phyloP scores from a whole-genome alignment of 805 yeast genomes.

The Cyberlindnera xylosilytica region DNA sequence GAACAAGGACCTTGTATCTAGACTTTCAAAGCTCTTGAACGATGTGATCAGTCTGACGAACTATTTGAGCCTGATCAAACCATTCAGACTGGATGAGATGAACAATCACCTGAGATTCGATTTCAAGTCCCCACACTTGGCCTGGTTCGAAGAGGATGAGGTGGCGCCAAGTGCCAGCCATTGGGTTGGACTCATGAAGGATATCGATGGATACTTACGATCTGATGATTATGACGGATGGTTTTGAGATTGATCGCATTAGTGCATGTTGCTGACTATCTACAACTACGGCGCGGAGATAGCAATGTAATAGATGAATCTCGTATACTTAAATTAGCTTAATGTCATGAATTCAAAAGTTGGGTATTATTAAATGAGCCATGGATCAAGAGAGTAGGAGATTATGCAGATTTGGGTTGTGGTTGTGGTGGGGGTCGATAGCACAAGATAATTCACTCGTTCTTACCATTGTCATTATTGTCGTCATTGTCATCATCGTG shows the following conservation, averaged over 20 bases:
- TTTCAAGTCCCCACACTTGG: conserved; percentile 17
- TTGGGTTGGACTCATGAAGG: conserved; percentile 26
- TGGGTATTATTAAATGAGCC: too few species aligned
- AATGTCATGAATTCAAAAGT: too few species aligned
- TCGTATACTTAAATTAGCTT: too few species aligned
- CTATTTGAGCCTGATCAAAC: conserved; percentile 27
- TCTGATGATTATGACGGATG: conserved; percentile 28
- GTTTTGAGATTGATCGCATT: conserved; percentile 15
- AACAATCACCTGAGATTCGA: conserved; percentile 26
- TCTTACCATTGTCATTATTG: not conserved
- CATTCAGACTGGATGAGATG: conserved; percentile 25
- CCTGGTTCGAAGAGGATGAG: conserved; percentile 24
- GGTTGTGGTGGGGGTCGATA: too few species aligned
- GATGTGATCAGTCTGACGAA: conserved; percentile 27
- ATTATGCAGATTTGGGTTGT: too few species aligned
- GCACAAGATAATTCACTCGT: too few species aligned
- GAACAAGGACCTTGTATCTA: conserved; percentile 22
- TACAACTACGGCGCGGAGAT: too few species aligned
- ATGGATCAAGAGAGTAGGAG: too few species aligned
- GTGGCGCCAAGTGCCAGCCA: conserved; percentile 1
- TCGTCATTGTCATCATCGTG: conserved; percentile 4
- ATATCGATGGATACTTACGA: conserved; percentile 17
- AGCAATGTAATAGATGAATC: too few species aligned
- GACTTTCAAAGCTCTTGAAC: conserved; percentile 25
- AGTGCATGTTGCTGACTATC: too few species aligned